Base-by-base conservation (phyloP, 139 green algal genomes). In the Astrephomene gubernaculifera region DNA sequence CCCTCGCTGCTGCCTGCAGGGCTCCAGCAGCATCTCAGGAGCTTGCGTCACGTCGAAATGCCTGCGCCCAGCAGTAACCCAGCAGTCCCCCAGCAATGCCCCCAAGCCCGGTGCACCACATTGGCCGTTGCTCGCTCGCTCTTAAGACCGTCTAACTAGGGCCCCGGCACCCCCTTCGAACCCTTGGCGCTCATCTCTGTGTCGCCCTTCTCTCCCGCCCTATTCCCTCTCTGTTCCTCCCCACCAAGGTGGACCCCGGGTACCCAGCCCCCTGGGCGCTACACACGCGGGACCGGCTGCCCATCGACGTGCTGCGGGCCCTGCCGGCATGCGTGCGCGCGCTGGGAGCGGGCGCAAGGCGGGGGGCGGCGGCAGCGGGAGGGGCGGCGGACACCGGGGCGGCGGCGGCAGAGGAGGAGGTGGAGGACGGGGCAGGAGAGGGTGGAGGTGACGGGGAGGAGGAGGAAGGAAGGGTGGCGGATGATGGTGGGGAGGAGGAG, bases 221-320 rank as follows among this genome's bases (percentile, higher is more conserved):
- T n/a, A 25, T 43, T 10, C 35, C 33, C 65, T 35, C 49, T n/a
- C 45, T 27, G 10, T 22, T 12, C 45, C 10, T 21, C 33, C 31
- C 52, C 72, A 21, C 5, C 0, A 57, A 83, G 76, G 60, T 83
- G 12, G 76, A 83, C 76, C 76, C 76, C 39, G 76, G 76, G 12
- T 21, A 43, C 39, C 79, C 79, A 31, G 53, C 33, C 33, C 25
- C 33, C 33, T 85, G 63, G 64, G 79, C 79, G 2, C 79, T 91
- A 31, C 63, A 81, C 72, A 60, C 76, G 29, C 79, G 88, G 24
- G 85, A 89, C 82, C 67, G 89, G 3, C 83, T 92, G 68, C 89
- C 89, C 36, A 79, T 92, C 39, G 89, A 92, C 74, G 45, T 92
- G 5, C 54, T 90, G 10, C 31, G 45, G 0, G 63, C 67, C 41